These are phyloP conservation scores for Cladosporium velox DNA, from an alignment of 2,329 filamentous ascomycete genomes.

Conservation along the genomic window DNA sequence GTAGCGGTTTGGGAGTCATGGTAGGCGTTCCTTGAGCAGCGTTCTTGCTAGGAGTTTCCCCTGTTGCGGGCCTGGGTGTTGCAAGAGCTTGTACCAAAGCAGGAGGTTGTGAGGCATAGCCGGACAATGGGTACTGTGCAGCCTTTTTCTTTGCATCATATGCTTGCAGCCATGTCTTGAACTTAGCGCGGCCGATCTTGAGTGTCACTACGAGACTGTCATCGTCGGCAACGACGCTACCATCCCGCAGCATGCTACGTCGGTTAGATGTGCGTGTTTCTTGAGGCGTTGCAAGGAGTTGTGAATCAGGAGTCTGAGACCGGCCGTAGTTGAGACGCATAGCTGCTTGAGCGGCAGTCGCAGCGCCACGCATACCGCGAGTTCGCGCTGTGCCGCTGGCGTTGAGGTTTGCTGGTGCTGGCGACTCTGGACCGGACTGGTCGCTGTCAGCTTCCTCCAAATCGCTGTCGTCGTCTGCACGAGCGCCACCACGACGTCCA, in stretches of 20 bases:
- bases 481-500: constrained; percentile 59
- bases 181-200: constrained; percentile 69
- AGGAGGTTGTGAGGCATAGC: constrained; percentile 37
- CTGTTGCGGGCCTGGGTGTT: constrained; percentile 7
- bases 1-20: constrained; percentile 31
- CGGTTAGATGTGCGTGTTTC: constrained; percentile 70
- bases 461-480: constrained; percentile 64
- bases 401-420: constrained; percentile 32
- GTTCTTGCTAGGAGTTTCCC: constrained; percentile 26
- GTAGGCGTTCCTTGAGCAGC: constrained; percentile 30
- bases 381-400: constrained; percentile 78
- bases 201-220: constrained; percentile 69
- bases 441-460: constrained; percentile 93
- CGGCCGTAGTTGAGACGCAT: constrained; percentile 74
- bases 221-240: constrained; percentile 76
- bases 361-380: constrained; percentile 84
- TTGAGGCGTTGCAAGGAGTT: constrained; percentile 61
- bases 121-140: constrained; percentile 36
- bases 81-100: constrained; percentile 6
- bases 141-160: constrained; percentile 38
- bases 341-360: constrained; percentile 80
- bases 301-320: constrained; percentile 85
- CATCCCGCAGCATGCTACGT: constrained; percentile 68
- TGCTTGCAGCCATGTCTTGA: constrained; percentile 62
- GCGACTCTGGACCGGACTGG: constrained; percentile 79